These are phyloP conservation scores for Pseudonitzschia delicatissima DNA, from an alignment of 108 stramenopile species.

Conservation along the genomic window DNA sequence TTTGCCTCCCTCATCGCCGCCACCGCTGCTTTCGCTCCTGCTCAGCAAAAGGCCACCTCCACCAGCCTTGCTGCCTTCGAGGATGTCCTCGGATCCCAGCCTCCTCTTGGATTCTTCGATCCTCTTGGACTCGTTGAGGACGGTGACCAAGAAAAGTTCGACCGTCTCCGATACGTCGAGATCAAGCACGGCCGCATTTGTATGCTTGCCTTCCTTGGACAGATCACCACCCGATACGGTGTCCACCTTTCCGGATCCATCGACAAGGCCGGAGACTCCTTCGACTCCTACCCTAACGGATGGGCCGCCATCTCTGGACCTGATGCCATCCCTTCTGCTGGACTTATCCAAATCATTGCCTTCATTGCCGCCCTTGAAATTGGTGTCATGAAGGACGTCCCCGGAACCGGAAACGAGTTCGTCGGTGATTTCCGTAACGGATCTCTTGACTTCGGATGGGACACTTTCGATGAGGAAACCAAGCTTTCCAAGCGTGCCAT, in stretches of 20 bases:
- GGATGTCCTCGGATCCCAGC: slow-evolving; percentile 83
- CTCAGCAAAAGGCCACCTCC: slow-evolving; percentile 30
- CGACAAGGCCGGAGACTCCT: slow-evolving; percentile 52
- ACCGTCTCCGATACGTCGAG: slow-evolving; percentile 60
- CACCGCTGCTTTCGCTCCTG: slow-evolving; percentile 59
- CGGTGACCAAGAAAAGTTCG: slow-evolving; percentile 53
- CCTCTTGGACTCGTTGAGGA: slow-evolving; percentile 70
- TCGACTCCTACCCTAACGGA: slow-evolving; percentile 58
- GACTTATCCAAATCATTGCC: slow-evolving; percentile 58
- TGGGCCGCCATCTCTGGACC: slow-evolving; percentile 53
- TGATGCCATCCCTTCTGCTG: slow-evolving; percentile 53
- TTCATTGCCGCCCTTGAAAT: slow-evolving; percentile 71
- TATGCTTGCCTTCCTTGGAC: slow-evolving; percentile 73
- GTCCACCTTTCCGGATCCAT: slow-evolving; percentile 61
- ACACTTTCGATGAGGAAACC: slow-evolving; percentile 54
- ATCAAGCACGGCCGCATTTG: slow-evolving; percentile 77
- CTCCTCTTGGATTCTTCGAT: slow-evolving; percentile 89
- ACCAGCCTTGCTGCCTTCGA: slow-evolving; percentile 64
- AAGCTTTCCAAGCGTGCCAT: slow-evolving; percentile 79
- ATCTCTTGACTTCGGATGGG: slow-evolving; percentile 76
- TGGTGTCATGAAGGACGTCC: slow-evolving; percentile 64
- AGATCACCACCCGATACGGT: slow-evolving; percentile 55
- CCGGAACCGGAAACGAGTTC: slow-evolving; percentile 52
- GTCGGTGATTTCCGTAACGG: slow-evolving; percentile 80
- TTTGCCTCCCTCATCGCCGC: slow-evolving; percentile 54